These are phyloP conservation scores for Aspergillus sp. DNA, from an alignment of 2,329 filamentous ascomycete genomes.

Conservation along the genomic window DNA sequence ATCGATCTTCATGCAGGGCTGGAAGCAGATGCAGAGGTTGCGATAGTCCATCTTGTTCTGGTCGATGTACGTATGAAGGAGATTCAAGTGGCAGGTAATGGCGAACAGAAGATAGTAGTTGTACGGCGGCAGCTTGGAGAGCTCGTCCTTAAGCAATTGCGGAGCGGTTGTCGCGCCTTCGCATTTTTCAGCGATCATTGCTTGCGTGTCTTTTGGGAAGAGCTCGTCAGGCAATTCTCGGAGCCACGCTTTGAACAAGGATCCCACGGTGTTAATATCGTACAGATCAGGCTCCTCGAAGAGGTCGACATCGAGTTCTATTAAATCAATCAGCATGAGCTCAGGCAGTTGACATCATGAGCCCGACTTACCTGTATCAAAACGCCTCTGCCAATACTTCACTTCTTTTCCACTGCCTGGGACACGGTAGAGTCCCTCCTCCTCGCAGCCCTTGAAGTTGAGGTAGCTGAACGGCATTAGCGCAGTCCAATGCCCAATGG, in stretches of 20 bases:
- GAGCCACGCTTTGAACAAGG: slow-evolving; percentile 93
- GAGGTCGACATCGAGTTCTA: slow-evolving; percentile 80
- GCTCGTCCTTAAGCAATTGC: slow-evolving; percentile 76
- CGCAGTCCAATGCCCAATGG: slow-evolving; percentile 1
- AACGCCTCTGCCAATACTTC: slow-evolving; percentile 85
- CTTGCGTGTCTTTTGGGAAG: slow-evolving; percentile 75
- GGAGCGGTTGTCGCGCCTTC: slow-evolving; percentile 70
- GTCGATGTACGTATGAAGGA: slow-evolving; percentile 81
- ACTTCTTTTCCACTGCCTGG: slow-evolving; percentile 85
- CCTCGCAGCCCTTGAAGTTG: slow-evolving; percentile 88
- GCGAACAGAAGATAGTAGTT: slow-evolving; percentile 97
- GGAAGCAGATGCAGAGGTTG: slow-evolving; percentile 93
- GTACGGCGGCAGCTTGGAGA: slow-evolving; percentile 89
- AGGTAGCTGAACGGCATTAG: slow-evolving; percentile 53
- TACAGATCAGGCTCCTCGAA: slow-evolving; percentile 82
- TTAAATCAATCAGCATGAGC: slow-evolving; percentile 4
- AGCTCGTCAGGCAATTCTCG: slow-evolving; percentile 90
- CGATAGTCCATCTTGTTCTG: slow-evolving; percentile 98
- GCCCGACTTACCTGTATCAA: slow-evolving; percentile 61
- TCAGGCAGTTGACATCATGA: too few species aligned
- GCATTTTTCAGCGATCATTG: slow-evolving; percentile 70
- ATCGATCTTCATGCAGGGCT: slow-evolving; percentile 94
- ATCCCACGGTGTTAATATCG: slow-evolving; percentile 93
- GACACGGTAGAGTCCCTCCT: slow-evolving; percentile 86
- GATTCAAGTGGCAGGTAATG: slow-evolving; percentile 89